Evolutionary conservation across 1,284 basidiomycete genomes (phyloP).

Genomic region (Tylopilus sp.): DNA sequence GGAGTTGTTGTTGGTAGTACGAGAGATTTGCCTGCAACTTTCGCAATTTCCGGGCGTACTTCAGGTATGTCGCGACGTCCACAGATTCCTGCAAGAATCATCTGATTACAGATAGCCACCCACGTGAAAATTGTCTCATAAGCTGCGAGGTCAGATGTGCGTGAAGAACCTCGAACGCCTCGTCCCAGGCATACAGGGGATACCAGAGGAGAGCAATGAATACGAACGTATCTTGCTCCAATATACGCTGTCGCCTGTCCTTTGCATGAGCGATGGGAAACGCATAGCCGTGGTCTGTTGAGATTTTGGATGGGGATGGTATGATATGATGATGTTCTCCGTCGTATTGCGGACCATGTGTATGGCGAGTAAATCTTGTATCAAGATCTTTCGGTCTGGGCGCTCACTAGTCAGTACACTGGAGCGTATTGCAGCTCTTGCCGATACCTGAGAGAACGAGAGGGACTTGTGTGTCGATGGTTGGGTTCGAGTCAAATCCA

Average conservation of each 20-base stretch:
- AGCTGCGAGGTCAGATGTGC: constrained; percentile 41
- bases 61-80: constrained; percentile 34
- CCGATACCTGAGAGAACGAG: constrained; percentile 34
- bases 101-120: neutral
- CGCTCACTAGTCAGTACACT: neutral
- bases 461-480: constrained; percentile 52
- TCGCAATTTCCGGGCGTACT: constrained; percentile 48
- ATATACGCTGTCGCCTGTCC: constrained; percentile 45
- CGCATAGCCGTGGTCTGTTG: constrained; percentile 34
- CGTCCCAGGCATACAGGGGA: constrained; percentile 56
- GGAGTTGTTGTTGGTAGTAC: constrained; percentile 50
- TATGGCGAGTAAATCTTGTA: constrained; percentile 38
- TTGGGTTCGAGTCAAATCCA: constrained; percentile 29
- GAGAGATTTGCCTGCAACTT: constrained; percentile 51
- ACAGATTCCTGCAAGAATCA: constrained; percentile 39
- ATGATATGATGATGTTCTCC: constrained; percentile 40
- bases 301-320: constrained; percentile 35
- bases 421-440: neutral
- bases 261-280: constrained; percentile 35
- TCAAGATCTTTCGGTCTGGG: constrained; percentile 26
- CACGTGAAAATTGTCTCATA: constrained; percentile 28
- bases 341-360: constrained; percentile 38
- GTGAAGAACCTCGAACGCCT: constrained; percentile 50
- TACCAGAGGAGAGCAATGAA: constrained; percentile 54
- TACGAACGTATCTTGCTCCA: constrained; percentile 44